Evolutionary conservation across 2,329 filamentous ascomycete genomes (phyloP), one percentile per base, ranked within the genome.

Genomic region (Exophiala oligosperma): DNA sequence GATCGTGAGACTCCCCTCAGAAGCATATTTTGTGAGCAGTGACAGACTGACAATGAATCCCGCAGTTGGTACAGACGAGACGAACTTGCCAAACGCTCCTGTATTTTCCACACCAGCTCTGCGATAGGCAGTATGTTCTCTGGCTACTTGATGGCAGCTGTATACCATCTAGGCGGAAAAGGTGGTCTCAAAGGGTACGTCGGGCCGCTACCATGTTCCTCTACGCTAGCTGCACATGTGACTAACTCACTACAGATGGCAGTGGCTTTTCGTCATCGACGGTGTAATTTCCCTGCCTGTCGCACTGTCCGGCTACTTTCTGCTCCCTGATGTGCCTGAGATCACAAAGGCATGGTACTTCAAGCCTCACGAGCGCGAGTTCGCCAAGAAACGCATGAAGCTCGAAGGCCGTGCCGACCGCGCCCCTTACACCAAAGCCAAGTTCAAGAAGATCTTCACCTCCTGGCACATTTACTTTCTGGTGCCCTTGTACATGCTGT

Each of bases 391-490:
- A 60, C 71, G 81, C 26, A 83, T 84, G 80, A 62, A 77, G 60
- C 65, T 78, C 3, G 79, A 81, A 68, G 77, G 80, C 17, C 70
- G 81, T 9, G 69, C 76, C 59, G 69, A 73, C 23, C 69, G 77
- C 52, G 68, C 72, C 46, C 77, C 77, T 0, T 81, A 79, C 62
- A 81, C 78, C 0, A 74, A 71, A 52, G 68, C 71, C 2, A 87
- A 85, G 70, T 66, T 88, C 40, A 78, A 77, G 69, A 82, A 80
- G 64, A 87, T 88, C 17, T 81, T 88, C 56, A 76, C 77, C 0
- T 82, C 81, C 4, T 89, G 86, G 86, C 85, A 86, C 61, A 82
- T 89, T 1, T 89, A 85, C 55, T 63, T 80, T 0, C 72, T 89
- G 2, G 79, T 78, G 0, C 54, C 82, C 0, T 70, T 87, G 1